Evolutionary conservation across 164 flowering plant genomes (phyloP).

Genomic region (Piper longum): DNA sequence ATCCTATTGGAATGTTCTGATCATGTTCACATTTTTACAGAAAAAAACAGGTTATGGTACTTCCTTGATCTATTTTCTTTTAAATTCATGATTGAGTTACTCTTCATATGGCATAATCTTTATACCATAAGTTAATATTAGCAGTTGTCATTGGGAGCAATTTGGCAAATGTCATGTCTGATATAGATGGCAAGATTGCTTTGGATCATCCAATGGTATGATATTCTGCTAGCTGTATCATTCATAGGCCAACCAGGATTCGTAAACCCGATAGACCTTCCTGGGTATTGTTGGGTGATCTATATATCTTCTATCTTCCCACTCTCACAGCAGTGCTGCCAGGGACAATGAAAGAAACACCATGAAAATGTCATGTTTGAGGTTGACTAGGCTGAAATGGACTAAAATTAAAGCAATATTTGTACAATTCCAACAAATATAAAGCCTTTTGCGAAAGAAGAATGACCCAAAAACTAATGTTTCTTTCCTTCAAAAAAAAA

Average conservation of each 20-base stretch:
- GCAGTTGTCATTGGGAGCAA: too few species aligned
- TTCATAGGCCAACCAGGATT: slow-evolving; percentile 10
- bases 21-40: neutral
- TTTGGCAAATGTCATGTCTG: slow-evolving; percentile 11
- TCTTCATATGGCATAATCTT: neutral
- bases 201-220: neutral
- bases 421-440: too few species aligned
- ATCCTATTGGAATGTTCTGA: slow-evolving; percentile 9
- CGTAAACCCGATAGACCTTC: neutral
- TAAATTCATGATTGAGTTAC: neutral
- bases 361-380: slow-evolving; percentile 7
- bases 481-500: too few species aligned
- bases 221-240: slow-evolving; percentile 4
- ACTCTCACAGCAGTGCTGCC: neutral
- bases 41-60: neutral
- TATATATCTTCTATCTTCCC: slow-evolving; percentile 22
- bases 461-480: too few species aligned
- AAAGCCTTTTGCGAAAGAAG: neutral
- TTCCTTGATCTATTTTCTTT: neutral
- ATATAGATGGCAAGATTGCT: too few species aligned
- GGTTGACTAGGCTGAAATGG: slow-evolving; percentile 9
- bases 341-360: neutral
- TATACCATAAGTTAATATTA: too few species aligned
- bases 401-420: neutral
- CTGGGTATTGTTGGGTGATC: neutral